Evolutionary conservation across 495 filamentous ascomycete species (phyloP).

Genomic region (Wilcoxina mikolae): DNA sequence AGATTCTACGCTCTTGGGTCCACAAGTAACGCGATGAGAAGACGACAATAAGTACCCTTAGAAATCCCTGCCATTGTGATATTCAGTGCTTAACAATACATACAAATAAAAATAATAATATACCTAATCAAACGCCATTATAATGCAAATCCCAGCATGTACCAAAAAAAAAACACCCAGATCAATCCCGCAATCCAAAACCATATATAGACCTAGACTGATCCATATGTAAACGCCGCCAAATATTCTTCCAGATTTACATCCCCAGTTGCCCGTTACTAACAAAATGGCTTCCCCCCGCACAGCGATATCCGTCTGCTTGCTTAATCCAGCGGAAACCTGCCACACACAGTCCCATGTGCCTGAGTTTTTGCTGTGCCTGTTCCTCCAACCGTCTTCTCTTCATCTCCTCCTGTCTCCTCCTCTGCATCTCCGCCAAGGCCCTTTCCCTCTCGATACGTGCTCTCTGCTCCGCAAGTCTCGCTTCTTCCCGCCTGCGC

Average conservation of each 20-base stretch:
- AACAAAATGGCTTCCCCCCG: slow-evolving; percentile 9
- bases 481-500: background rate
- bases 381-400: background rate
- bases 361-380: slow-evolving; percentile 4
- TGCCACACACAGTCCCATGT: slow-evolving; percentile 6
- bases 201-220: background rate
- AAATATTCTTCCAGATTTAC: no score
- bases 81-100: no score
- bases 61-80: no score
- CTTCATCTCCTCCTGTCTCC: background rate
- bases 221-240: no score
- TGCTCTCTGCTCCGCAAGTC: background rate
- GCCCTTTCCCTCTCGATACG: background rate
- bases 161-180: background rate
- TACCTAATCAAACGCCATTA: no score
- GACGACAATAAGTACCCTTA: no score
- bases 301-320: slow-evolving; percentile 6
- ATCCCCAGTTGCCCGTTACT: slow-evolving; percentile 4
- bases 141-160: no score
- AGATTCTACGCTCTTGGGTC: no score
- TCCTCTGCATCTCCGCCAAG: background rate
- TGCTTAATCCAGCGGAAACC: slow-evolving; percentile 9
- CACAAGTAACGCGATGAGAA: no score
- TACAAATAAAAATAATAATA: no score
- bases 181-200: background rate